Percentiles rank a stretch among this genome's conserved stretches.
phyloP scores from a whole-genome alignment of 2,329 filamentous ascomycete genomes.

The Aspergillus chevalieri region DNA sequence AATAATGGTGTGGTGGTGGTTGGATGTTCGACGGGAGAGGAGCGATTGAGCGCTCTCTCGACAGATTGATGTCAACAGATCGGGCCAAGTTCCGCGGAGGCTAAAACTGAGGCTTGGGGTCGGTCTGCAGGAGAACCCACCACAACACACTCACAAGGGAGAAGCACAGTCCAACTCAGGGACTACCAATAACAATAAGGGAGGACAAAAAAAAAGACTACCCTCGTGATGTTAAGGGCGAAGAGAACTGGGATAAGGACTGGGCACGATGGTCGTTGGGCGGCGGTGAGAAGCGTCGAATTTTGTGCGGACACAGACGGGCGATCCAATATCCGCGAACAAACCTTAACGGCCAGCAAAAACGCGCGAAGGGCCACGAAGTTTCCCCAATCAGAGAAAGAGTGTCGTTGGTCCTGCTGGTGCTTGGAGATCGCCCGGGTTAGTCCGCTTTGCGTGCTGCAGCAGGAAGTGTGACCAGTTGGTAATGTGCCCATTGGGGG shows the following conservation, averaged over 20 bases:
- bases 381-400: background rate
- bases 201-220: background rate
- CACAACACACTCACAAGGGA: background rate
- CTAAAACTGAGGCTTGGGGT: background rate
- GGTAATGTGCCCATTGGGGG: background rate
- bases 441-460: background rate
- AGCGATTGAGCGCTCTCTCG: slow-evolving; percentile 1
- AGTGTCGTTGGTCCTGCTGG: background rate
- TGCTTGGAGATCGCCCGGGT: background rate
- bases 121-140: background rate
- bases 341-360: slow-evolving; percentile 1
- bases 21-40: background rate
- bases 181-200: background rate
- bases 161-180: background rate
- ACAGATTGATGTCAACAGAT: slow-evolving; percentile 1
- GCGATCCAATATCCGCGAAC: slow-evolving; percentile 2
- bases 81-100: background rate
- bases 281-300: slow-evolving; percentile 4
- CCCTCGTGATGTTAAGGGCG: background rate
- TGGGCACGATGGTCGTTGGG: background rate
- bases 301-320: slow-evolving; percentile 4
- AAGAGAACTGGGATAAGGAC: background rate
- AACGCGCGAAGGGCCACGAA: background rate
- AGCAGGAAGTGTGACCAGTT: background rate
- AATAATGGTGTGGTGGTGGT: background rate